phyloP scores from a whole-genome alignment of 2,329 filamentous ascomycete species.

The Verticillium nonalfalfae region DNA sequence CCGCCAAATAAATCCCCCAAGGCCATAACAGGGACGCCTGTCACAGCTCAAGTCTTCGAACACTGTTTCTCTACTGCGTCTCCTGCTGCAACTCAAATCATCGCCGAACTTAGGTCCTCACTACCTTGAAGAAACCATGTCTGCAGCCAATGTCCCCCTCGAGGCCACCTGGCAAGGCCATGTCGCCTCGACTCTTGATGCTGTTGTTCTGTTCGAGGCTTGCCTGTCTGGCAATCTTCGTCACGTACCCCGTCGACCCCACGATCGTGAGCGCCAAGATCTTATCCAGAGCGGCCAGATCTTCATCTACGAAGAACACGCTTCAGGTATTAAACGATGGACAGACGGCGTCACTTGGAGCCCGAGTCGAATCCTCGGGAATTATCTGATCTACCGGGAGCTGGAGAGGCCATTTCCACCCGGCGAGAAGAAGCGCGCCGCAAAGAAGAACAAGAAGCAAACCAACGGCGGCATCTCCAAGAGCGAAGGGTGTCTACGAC shows the following conservation, averaged over 20 bases:
- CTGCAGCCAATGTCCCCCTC: slow-evolving; percentile 34
- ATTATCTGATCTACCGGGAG: slow-evolving; percentile 82
- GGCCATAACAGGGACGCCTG: not conserved
- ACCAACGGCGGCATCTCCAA: slow-evolving; percentile 29
- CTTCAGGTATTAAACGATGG: slow-evolving; percentile 90
- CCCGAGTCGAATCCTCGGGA: slow-evolving; percentile 77
- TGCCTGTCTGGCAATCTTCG: slow-evolving; percentile 63
- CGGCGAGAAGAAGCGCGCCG: slow-evolving; percentile 78
- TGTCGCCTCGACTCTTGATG: slow-evolving; percentile 66
- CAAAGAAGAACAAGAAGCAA: slow-evolving; percentile 55
- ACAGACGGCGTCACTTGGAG: slow-evolving; percentile 90
- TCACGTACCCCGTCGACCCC: slow-evolving; percentile 77
- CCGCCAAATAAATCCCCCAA: not conserved
- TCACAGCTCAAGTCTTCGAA: not conserved
- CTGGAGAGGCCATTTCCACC: slow-evolving; percentile 71
- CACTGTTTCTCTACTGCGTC: not conserved
- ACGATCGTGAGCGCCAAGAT: slow-evolving; percentile 72
- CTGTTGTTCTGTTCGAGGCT: slow-evolving; percentile 73
- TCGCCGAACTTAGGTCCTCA: not conserved
- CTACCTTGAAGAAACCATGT: not conserved
- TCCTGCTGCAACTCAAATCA: not conserved
- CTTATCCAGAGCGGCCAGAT: slow-evolving; percentile 80
- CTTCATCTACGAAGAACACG: slow-evolving; percentile 88
- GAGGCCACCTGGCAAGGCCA: slow-evolving; percentile 62
- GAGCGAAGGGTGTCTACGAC: slow-evolving; percentile 9